These are phyloP conservation scores for Paracorniculantispora psalliotae DNA, from an alignment of 2,329 filamentous ascomycete genomes.

Conservation along the genomic window DNA sequence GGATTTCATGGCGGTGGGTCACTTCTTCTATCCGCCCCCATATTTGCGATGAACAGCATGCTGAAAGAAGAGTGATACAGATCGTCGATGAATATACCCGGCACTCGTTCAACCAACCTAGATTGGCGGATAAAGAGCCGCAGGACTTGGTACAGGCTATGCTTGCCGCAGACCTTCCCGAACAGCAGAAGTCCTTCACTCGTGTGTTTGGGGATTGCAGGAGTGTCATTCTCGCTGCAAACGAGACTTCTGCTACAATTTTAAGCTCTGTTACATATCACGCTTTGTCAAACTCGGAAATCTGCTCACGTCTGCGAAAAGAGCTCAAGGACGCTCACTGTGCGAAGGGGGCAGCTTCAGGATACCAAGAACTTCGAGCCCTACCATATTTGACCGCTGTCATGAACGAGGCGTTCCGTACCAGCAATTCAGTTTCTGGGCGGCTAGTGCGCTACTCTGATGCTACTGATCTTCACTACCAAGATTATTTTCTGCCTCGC, in stretches of 20 bases:
- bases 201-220: neutral
- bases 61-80: neutral
- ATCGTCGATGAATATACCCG: neutral
- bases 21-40: neutral
- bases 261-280: neutral
- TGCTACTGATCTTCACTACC: neutral
- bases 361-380: neutral
- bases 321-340: neutral
- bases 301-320: neutral
- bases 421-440: neutral
- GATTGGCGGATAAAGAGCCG: neutral
- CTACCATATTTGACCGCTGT: constrained; percentile 1
- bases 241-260: neutral
- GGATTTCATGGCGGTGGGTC: neutral
- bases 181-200: neutral
- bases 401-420: neutral
- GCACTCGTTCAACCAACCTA: neutral
- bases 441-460: neutral
- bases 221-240: neutral
- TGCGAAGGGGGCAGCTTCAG: neutral
- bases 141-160: neutral
- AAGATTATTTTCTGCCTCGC: neutral
- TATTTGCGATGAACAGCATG: neutral
- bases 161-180: neutral
- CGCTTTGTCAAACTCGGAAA: neutral